Conservation (phyloP, 1,284 basidiomycete species). For the Anthracocystis walkeri region DNA sequence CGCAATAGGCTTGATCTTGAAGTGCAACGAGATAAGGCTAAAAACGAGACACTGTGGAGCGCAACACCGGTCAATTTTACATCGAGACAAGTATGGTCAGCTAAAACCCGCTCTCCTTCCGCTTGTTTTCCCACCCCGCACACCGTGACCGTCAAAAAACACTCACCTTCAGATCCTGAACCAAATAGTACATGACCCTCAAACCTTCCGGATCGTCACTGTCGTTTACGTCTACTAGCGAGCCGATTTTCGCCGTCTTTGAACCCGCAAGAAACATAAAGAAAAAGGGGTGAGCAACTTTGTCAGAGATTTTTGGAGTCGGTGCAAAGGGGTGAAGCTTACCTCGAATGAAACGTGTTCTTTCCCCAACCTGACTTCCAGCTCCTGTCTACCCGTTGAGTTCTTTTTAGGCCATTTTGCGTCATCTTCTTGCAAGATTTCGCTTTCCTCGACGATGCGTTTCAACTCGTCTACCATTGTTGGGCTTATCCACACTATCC, state of each 20-base stretch:
- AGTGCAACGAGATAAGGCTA: constrained; percentile 95
- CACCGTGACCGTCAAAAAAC: too few species aligned
- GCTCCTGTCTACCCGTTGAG: constrained; percentile 95
- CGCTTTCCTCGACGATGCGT: constrained; percentile 91
- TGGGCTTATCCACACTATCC: constrained; percentile 90
- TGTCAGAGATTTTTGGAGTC: too few species aligned
- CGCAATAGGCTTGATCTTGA: constrained; percentile 97
- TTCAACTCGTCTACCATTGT: constrained; percentile 92
- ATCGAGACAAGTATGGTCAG: too few species aligned
- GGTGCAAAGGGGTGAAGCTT: constrained; percentile 66
- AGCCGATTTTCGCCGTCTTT: constrained; percentile 97
- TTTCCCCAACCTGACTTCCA: constrained; percentile 92
- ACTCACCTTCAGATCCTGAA: constrained; percentile 91
- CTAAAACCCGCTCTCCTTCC: too few species aligned
- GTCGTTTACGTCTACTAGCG: constrained; percentile 94
- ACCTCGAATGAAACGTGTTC: constrained; percentile 99
- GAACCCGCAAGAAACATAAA: neutral
- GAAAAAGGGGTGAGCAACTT: neutral
- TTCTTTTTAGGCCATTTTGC: constrained; percentile 98
- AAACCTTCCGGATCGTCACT: constrained; percentile 97
- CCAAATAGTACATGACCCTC: constrained; percentile 98
- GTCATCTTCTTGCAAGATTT: constrained; percentile 98
- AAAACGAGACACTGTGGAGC: constrained; percentile 95
- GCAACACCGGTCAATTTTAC: too few species aligned
- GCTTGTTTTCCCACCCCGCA: too few species aligned